Evolutionary conservation across 129 eudicot species (phyloP).

Genomic region (Apium graveolens): DNA sequence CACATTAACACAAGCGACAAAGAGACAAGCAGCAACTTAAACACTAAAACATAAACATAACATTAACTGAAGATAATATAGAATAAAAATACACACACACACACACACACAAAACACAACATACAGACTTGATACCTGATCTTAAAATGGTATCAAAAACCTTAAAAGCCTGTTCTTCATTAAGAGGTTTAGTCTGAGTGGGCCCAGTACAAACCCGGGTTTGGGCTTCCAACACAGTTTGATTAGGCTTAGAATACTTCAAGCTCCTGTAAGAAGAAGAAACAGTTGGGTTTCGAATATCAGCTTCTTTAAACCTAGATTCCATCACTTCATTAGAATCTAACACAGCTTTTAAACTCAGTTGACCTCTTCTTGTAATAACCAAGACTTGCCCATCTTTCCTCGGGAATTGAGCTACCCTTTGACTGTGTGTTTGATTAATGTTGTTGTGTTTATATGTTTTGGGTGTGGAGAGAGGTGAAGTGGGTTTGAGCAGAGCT

Average conservation of each 20-base stretch:
- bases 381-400: conserved; percentile 4
- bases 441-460: conserved; percentile 15
- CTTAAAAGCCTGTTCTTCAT: conserved; percentile 81
- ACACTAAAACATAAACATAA: not conserved
- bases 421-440: conserved; percentile 15
- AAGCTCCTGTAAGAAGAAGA: conserved; percentile 63
- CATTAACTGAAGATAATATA: not conserved
- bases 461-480: conserved; percentile 15
- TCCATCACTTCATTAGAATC: conserved; percentile 40
- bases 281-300: conserved; percentile 52
- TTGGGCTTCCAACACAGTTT: conserved; percentile 87
- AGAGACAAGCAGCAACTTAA: not conserved
- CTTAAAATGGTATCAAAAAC: conserved; percentile 74
- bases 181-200: conserved; percentile 79
- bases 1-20: not conserved
- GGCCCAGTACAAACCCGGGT: conserved; percentile 98
- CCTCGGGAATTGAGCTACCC: conserved; percentile 14
- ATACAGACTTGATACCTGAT: conserved; percentile 69
- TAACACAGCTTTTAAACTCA: conserved; percentile 32
- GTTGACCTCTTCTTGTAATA: conserved; percentile 13
- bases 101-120: too few species aligned
- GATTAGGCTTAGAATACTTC: conserved; percentile 49
- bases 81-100: too few species aligned
- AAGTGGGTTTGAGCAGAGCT: conserved; percentile 35
- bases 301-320: conserved; percentile 32